Base-by-base conservation (phyloP, 2,329 filamentous ascomycete species). In the Diaporthe humulicola region DNA sequence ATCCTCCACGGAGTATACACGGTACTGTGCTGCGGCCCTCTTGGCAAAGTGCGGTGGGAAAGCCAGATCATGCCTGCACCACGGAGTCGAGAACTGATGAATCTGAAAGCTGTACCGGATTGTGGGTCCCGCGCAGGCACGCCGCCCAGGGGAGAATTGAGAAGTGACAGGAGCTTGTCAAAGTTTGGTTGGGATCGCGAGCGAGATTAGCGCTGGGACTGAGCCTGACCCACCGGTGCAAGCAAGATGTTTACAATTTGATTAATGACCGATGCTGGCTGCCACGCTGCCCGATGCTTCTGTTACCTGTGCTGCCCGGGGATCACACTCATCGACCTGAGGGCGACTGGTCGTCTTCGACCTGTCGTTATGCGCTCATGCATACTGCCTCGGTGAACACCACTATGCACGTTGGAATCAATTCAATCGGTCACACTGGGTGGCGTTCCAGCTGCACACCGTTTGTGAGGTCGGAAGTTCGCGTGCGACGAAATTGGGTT, bases 41-140 rank as follows among this genome's bases (percentile, higher is more conserved):
- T 54, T 69, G 64, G 64, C 64, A 69, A 69, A 38, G 64, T 54
- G 30, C 64, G 64, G 64, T 38, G 45, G 61, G 64, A 54, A 40
- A 54, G 15, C 45, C 64, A 69, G 64, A 69, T 69, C 64, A 69
- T 54, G 64, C 64, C 33, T 69, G 60, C 45, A 69, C 5, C 28
- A 8, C 48, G 14, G 48, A 54, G 48, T 38, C 48, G 64, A 69
- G 64, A 69, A 69, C 61, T 30, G 45, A 70, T 71, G 33, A 66
- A 71, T 66, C 73, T 71, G 67, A 61, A 52, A 74, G 73, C 33
- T 66, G 64, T 54, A 54, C 56, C 71, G 74, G 74, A 48, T 70
- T 57, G 57, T 75, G 71, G 71, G 33, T 70, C 60, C 74, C 74
- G 74, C 50, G 38, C 64, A 69, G 64, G 64, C 64, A 67, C 64